phyloP scores from a whole-genome alignment of 1,139 yeast genomes.

The Tardiomyces blankii region DNA sequence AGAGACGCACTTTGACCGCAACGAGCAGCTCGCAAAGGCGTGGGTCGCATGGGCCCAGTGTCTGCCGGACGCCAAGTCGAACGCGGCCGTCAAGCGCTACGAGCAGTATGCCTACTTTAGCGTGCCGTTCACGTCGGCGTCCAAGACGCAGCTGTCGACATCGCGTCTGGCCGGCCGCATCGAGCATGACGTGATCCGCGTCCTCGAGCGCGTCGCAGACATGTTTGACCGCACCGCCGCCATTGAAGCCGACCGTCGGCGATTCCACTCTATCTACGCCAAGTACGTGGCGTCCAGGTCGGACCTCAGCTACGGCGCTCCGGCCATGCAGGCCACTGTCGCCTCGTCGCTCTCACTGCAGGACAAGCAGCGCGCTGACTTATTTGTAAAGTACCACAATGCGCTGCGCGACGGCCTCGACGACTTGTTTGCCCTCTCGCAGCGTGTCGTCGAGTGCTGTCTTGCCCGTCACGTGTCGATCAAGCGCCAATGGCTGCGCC shows the following conservation, averaged over 20 bases:
- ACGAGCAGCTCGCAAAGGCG: slow-evolving; percentile 13
- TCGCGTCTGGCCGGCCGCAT: slow-evolving; percentile 12
- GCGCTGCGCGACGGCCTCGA: slow-evolving; percentile 20
- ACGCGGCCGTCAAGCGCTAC: slow-evolving; percentile 8
- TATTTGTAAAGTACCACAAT: slow-evolving; percentile 16
- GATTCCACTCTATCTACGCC: slow-evolving; percentile 13
- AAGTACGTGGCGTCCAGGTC: slow-evolving; percentile 14
- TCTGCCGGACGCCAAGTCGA: slow-evolving; percentile 3
- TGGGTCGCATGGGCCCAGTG: slow-evolving; percentile 18
- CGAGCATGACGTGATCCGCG: slow-evolving; percentile 16
- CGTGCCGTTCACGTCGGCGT: slow-evolving; percentile 14
- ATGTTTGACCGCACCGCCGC: slow-evolving; percentile 15
- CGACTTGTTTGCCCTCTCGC: slow-evolving; percentile 10
- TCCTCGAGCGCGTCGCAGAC: slow-evolving; percentile 15
- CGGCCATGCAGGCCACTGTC: not conserved
- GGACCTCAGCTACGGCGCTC: slow-evolving; percentile 3
- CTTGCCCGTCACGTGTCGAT: slow-evolving; percentile 14
- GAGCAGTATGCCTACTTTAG: slow-evolving; percentile 17
- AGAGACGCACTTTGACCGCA: slow-evolving; percentile 16
- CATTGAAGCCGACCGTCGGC: slow-evolving; percentile 13
- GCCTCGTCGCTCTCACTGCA: not conserved
- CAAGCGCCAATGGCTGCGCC: slow-evolving; percentile 19
- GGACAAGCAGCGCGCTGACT: slow-evolving; percentile 12
- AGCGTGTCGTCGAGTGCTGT: slow-evolving; percentile 11
- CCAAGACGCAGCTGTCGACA: slow-evolving; percentile 15